A percentile compares a stretch with the other conserved stretches of the same genome.
These are phyloP conservation scores for Jaenimonas drosophilae DNA, from an alignment of 208 protist genomes.

Conservation along the genomic window DNA sequence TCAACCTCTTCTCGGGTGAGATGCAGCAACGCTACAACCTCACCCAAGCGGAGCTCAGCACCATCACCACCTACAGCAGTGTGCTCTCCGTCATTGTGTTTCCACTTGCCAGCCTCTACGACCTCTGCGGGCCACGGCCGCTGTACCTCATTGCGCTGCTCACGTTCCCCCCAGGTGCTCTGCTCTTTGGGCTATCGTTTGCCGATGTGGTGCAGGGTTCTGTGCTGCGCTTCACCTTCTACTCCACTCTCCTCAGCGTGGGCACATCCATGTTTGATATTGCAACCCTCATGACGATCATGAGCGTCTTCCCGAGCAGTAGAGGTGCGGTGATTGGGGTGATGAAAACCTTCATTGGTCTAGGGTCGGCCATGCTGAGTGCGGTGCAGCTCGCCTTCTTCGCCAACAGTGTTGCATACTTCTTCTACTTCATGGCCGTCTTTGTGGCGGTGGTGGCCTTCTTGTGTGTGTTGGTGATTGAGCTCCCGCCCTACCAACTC, in stretches of 20 bases:
- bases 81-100: constrained; percentile 41
- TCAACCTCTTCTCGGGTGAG: constrained; percentile 66
- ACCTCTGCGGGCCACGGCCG: constrained; percentile 58
- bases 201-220: constrained; percentile 34
- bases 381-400: constrained; percentile 64
- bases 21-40: constrained; percentile 65
- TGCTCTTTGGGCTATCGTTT: constrained; percentile 60
- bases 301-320: constrained; percentile 72
- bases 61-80: constrained; percentile 49
- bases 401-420: constrained; percentile 20
- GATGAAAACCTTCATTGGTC: constrained; percentile 79
- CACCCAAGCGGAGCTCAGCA: constrained; percentile 58
- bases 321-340: constrained; percentile 70
- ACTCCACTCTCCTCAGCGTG: constrained; percentile 28
- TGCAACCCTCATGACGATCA: constrained; percentile 56
- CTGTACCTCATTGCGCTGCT: constrained; percentile 50
- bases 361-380: constrained; percentile 75
- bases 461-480: constrained; percentile 39
- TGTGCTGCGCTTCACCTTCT: constrained; percentile 39
- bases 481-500: constrained; percentile 66
- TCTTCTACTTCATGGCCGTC: constrained; percentile 52
- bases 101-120: constrained; percentile 50
- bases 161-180: constrained; percentile 25
- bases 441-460: constrained; percentile 22
- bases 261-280: constrained; percentile 66